Evolutionary conservation across 2,329 filamentous ascomycete genomes (phyloP), one percentile per base, ranked within the genome.

Genomic region (Colletotrichum sp.): DNA sequence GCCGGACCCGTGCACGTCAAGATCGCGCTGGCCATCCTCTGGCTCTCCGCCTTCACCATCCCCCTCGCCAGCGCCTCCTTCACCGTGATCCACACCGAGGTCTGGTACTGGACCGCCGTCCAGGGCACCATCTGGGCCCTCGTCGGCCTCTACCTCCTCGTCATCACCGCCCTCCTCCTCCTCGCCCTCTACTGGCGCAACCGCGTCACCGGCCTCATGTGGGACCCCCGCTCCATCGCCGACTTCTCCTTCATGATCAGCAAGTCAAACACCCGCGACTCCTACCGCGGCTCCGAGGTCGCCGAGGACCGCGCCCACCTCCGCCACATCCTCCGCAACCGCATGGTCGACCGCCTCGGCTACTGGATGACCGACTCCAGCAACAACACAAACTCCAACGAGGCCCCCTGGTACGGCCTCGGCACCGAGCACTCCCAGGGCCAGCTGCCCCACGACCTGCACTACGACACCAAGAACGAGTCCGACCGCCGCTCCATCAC

Each of bases 181-280:
- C 82, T 96, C 12, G 85, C 93, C 77, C 78, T 92, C n/a, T 93
- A 92, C 77, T 95, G 96, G 85, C 86, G 90, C 70, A 85, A 88
- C 26, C 88, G 90, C 34, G 89, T 89, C 79, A 98, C 95, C 0
- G 96, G 96, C 1, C 87, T 98, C 77, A 90, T 94, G 81, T 98
- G 96, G 96, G 95, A 98, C 81, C 91, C 95, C 4, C 90, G 93
- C 61, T 96, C 93, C 28, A 87, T 98, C 9, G 96, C 95, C 4
- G 96, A 98, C 82, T 86, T 98, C 48, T 90, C 97, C 59, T 91
- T 93, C 2, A 88, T 98, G 13, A 89, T 98, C 30, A 93, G 95
- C 78, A 91, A 94, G 75, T 96, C 95, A 78, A 98, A 98, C 83
- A 92, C 93, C 21, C 89, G 96, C 65, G 87, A 89, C 26, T 93